phyloP scores from a whole-genome alignment of 2,329 filamentous ascomycete genomes.

The Plenodomus lindquistii region DNA sequence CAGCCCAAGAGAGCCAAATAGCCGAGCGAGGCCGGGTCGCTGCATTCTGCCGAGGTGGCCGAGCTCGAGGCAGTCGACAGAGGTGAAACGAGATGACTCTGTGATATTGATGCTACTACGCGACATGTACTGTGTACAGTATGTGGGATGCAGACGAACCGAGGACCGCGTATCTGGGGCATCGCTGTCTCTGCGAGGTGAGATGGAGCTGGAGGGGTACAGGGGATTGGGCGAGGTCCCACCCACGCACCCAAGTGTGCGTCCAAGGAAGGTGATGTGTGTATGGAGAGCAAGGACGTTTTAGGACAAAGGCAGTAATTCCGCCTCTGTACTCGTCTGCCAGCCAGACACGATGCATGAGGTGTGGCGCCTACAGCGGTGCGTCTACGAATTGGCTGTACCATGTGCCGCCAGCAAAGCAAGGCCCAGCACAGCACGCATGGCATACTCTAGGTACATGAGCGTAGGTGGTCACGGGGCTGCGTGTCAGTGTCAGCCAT shows the following conservation, averaged over 20 bases:
- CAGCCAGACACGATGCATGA: background rate
- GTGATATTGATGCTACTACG: background rate
- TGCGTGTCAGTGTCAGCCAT: background rate
- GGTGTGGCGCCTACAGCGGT: slow-evolving; percentile 9
- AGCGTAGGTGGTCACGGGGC: background rate
- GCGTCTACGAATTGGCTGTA: background rate
- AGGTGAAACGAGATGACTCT: slow-evolving; percentile 6
- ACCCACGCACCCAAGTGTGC: too few relatives aligned
- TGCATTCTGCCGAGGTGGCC: slow-evolving; percentile 37
- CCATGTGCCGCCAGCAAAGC: background rate
- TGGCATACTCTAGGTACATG: background rate
- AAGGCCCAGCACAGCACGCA: background rate
- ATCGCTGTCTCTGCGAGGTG: background rate
- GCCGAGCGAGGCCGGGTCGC: slow-evolving; percentile 29
- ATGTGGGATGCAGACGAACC: background rate
- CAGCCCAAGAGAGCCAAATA: slow-evolving; percentile 19
- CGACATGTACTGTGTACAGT: too few relatives aligned
- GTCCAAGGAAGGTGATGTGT: too few relatives aligned
- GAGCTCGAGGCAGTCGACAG: slow-evolving; percentile 9
- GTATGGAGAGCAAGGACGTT: too few relatives aligned
- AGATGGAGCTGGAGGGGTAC: background rate
- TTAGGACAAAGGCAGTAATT: background rate
- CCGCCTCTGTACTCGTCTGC: too few relatives aligned
- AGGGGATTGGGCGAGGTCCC: too few relatives aligned
- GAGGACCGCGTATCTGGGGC: background rate